phyloP scores from a whole-genome alignment of 306 rosid genomes.

The Malus sylvestris region DNA sequence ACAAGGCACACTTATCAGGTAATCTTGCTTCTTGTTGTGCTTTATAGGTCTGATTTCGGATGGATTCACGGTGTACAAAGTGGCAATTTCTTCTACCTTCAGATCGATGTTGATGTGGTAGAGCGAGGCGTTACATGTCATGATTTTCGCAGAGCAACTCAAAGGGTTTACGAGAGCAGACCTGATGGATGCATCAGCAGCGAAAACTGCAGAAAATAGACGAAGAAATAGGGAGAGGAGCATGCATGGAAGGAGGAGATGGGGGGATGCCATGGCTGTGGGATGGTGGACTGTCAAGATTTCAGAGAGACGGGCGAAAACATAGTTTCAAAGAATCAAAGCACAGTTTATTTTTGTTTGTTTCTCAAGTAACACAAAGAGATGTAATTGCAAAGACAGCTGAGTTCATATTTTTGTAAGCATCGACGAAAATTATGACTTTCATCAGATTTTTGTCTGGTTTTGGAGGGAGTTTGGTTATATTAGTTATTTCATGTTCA shows the following conservation, averaged over 20 bases:
- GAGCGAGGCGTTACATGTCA: slow-evolving; percentile 50
- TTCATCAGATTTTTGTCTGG: neutral
- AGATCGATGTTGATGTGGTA: slow-evolving; percentile 31
- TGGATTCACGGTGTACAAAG: slow-evolving; percentile 31
- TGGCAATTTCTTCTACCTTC: slow-evolving; percentile 28
- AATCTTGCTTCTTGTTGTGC: slow-evolving; percentile 24
- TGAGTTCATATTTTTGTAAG: slow-evolving; percentile 6
- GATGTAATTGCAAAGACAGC: neutral
- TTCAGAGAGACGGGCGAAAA: too few species aligned
- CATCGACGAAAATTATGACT: slow-evolving; percentile 10
- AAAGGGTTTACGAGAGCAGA: slow-evolving; percentile 30
- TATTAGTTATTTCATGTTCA: too few species aligned
- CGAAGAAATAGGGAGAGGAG: slow-evolving; percentile 25
- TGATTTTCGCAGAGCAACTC: slow-evolving; percentile 31
- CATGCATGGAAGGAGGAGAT: slow-evolving; percentile 15
- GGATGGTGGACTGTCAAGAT: slow-evolving; percentile 3
- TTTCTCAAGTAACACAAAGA: slow-evolving; percentile 14
- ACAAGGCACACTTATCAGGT: slow-evolving; percentile 60
- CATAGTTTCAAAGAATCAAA: neutral
- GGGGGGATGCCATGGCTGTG: slow-evolving; percentile 45
- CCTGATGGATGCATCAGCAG: neutral
- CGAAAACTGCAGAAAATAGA: slow-evolving; percentile 6
- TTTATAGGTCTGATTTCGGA: slow-evolving; percentile 35
- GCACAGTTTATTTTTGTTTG: slow-evolving; percentile 1
- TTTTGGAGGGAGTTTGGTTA: neutral